Base-by-base conservation (phyloP, 305 asterid genomes). In the Fraxinus sp. region DNA sequence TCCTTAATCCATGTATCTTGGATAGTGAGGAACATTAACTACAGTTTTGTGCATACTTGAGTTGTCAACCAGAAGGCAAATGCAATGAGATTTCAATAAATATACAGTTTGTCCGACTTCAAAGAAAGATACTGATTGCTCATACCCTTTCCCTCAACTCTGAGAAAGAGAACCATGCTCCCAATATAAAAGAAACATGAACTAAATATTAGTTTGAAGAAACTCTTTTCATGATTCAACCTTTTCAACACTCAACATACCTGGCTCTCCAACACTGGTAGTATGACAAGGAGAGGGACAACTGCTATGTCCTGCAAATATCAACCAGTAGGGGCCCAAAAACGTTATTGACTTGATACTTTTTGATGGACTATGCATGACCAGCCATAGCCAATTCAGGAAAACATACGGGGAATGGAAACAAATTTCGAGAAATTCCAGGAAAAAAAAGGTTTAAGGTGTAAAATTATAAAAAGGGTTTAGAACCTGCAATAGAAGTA, bases 241-340 rank as follows among this genome's bases (percentile, higher is more conserved):
- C 79, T 77, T 79, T 76, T 64, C 75, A 79, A 84, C 70, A 80
- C 71, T 81, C 32, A 74, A 78, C 57, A 11, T 88, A 96, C 99
- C 99, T 96, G 98, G 85, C 91, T 96, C 91, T 96, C 99, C 90
- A 96, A 84, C 87, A 96, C 98, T 1, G 99, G 99, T 62, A 96
- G 90, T 89, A 96, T 88, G 90, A 96, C 99, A 82, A 96, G 91
- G 86, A 96, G 98, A 9, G 98, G 98, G 87, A 96, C 99, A 79
- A 96, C 98, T 75, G 98, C 99, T 84, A 96, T 96, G 85, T 96
- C 99, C 98, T 96, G 97, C 89, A 84, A 88, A 89, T 82, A 88
- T 84, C 87, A 89, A 87, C 90, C 85, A 81, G 87, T 77, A 85
- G 77, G 81, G 62, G 83, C 82, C 78, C 79, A 77, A 87, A 55